Conservation (phyloP, 1,284 basidiomycete genomes). For the Tilletiopsis washingtonensis region DNA sequence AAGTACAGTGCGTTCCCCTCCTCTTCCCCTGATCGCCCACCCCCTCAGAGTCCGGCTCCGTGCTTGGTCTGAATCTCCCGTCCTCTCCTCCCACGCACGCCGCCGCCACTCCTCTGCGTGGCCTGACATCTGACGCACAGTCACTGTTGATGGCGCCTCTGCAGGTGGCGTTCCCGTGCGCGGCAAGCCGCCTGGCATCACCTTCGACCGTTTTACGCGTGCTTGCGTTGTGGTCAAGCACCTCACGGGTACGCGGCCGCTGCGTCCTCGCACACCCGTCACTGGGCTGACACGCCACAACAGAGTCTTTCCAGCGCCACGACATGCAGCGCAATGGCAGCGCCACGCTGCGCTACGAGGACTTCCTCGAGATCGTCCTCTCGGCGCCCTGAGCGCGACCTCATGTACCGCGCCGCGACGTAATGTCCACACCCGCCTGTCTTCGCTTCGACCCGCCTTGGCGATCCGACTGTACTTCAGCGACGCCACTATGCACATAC, state of each 20-base stretch:
- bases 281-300: no score
- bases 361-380: slow-evolving; percentile 28
- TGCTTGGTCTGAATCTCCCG: not conserved
- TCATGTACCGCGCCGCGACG: no score
- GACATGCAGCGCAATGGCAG: slow-evolving; percentile 14
- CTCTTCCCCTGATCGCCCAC: not conserved
- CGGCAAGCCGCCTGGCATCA: no score
- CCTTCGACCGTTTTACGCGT: slow-evolving; percentile 28
- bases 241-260: no score
- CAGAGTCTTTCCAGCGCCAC: slow-evolving; percentile 27
- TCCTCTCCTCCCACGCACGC: not conserved
- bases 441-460: no score
- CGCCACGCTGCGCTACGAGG: slow-evolving; percentile 8
- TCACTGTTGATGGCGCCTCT: not conserved
- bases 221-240: slow-evolving; percentile 33
- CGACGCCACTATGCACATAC: no score
- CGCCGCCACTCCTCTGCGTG: not conserved
- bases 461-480: no score
- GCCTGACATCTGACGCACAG: not conserved
- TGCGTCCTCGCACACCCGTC: no score
- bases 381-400: slow-evolving; percentile 29
- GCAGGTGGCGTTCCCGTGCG: no score
- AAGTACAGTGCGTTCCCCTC: slow-evolving; percentile 41
- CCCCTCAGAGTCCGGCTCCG: not conserved
- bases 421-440: no score